Evolutionary conservation across 2,329 filamentous ascomycete species (phyloP), one percentile per base, ranked within the genome.

Genomic region (Neofusicoccum ribis): DNA sequence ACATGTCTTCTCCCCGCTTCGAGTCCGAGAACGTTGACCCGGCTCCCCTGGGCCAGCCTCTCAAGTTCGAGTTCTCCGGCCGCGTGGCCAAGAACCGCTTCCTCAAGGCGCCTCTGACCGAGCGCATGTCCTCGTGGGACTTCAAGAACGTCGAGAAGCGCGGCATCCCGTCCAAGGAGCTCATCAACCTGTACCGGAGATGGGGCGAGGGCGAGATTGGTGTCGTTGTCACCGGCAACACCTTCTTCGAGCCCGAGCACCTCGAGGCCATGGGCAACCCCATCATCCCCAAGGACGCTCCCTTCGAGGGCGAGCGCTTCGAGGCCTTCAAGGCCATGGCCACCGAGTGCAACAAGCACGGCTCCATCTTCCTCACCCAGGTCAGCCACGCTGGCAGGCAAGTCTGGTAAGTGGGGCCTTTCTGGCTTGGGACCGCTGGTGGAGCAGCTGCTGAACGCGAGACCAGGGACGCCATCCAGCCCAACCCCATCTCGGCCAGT

Each of bases 41-140:
- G 15, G 71, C 76, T 1, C 76, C 79, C 12, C 68, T 82, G 67
- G 80, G 74, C 60, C 72, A 81, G 70, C 78, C 80, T 17, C 74
- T 83, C 59, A 71, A 78, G 44, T 82, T 81, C 66, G 75, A 76
- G 27, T 82, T 82, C 69, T 84, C 83, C 50, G 81, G 83, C 61
- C 81, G 79, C 65, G 84, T 82, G 1, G 87, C 87, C 1, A 83
- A 83, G 51, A 91, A 90, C 72, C 81, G 87, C 20, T 87, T 90
- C 70, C 74, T 90, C 68, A 91, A 91, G 75, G 86, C 81, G 5
- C 84, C 89, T 49, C 90, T 91, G 88, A 86, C 85, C 1, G 89
- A 91, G 73, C 79, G 83, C 9, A 77, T 90, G 15, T 85, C 86
- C 0, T 86, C 84, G 6, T 91, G 86, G 86, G 81, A 85, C 66